Percentiles rank a stretch among this genome's conserved stretches.
phyloP scores from a whole-genome alignment of 2,329 filamentous ascomycete genomes.

The Pseudopyricularia cyperi region DNA sequence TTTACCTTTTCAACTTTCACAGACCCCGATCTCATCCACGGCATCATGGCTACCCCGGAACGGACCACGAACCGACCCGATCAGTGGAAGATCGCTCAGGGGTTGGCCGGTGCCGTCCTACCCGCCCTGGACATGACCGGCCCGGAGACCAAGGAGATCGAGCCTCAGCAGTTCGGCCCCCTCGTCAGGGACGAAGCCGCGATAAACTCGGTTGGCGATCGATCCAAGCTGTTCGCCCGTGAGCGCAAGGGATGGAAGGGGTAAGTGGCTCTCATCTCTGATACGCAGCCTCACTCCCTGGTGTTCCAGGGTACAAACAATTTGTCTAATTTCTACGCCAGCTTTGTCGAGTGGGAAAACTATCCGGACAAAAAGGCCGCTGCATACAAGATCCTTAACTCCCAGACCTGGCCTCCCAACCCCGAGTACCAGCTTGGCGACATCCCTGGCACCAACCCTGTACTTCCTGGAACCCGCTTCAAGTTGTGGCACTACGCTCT shows the following conservation, averaged over 20 bases:
- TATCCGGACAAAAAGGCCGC: constrained; percentile 54
- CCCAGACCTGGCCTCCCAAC: not conserved
- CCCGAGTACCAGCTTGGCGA: constrained; percentile 44
- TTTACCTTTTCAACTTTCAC: too few relatives aligned
- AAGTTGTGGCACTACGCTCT: constrained; percentile 45
- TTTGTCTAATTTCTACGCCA: not conserved
- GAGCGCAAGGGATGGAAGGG: not conserved
- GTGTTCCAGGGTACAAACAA: not conserved
- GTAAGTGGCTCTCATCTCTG: not conserved
- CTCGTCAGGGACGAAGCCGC: not conserved
- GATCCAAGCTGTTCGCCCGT: not conserved
- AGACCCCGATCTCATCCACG: too few relatives aligned
- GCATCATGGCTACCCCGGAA: constrained; percentile 12
- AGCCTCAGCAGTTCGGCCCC: not conserved
- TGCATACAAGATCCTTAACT: constrained; percentile 39
- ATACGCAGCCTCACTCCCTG: not conserved
- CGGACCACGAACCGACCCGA: constrained; percentile 6
- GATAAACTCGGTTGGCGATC: not conserved
- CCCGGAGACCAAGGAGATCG: not conserved
- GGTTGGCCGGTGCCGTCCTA: not conserved
- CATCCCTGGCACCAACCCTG: constrained; percentile 42
- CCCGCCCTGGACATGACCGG: not conserved
- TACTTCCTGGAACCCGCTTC: constrained; percentile 41
- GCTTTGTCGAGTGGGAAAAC: constrained; percentile 58
- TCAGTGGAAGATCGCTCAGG: not conserved